Base-by-base conservation (phyloP, 441 rosid genomes). In the Erodium trifolium region DNA sequence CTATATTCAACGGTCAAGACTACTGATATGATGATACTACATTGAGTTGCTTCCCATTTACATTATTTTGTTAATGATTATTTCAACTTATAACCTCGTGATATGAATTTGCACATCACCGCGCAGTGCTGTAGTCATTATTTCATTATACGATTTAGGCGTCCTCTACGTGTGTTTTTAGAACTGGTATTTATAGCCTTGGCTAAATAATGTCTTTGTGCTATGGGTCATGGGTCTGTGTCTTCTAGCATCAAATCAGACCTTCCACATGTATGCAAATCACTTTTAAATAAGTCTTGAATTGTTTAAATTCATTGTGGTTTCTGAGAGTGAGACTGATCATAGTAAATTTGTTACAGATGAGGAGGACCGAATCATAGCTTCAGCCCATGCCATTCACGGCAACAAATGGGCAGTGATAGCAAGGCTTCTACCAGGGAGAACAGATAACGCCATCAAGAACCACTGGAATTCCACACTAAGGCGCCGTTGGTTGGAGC, bases 361-460 rank as follows among this genome's bases (percentile, higher is more conserved):
- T 59, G 93, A 82, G 78, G 95, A 92, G 80, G 95, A 88, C 77
- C 86, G 49, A 45, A 85, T 84, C 66, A 88, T 89, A 70, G 77
- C 85, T 60, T 41, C 69, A 17, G 86, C 89, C 12, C 93, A 88
- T 75, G 78, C 80, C 2, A 68, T 80, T 41, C 91, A 88, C n/a
- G 89, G 27, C 27, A 23, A 23, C 27, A 23, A 23, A 23, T 23
- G 27, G 27, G 27, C 27, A 23, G 27, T 23, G 27, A 23, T 23
- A 0, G 27, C 27, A 23, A 23, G 27, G 27, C 27, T 23, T 23
- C 27, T 23, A 23, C 27, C 27, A 23, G 27, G 27, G 27, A 23
- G 27, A 23, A 23, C 27, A 23, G 27, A 23, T 23, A 23, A 23
- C 2, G 27, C 27, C 27, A 23, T 23, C 27, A 23, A 23, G 27